Evolutionary conservation across 345 rosid species (phyloP).

Genomic region (Euphorbia tirucalli): DNA sequence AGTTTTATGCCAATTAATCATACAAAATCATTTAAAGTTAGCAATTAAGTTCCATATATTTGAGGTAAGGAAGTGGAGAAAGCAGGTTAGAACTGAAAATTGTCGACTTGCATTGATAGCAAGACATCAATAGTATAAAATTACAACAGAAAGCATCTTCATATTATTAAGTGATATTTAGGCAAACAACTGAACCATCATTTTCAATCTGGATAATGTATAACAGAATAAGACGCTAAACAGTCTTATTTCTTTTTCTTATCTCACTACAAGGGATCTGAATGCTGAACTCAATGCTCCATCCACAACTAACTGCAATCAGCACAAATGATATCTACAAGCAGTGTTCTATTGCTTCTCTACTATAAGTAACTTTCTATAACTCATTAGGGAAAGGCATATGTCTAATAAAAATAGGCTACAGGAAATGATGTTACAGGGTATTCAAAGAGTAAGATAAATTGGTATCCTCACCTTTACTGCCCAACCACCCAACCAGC

Average conservation of each 20-base stretch:
- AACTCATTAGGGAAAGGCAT: conserved; percentile 1
- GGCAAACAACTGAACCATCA: background rate
- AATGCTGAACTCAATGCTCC: background rate
- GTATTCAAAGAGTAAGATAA: conserved; percentile 5
- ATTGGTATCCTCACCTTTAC: conserved; percentile 28
- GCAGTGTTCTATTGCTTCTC: background rate
- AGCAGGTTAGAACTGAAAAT: background rate
- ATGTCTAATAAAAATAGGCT: background rate
- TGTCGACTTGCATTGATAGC: background rate
- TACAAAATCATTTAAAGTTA: background rate
- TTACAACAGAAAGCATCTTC: background rate
- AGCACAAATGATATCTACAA: background rate
- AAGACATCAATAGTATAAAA: background rate
- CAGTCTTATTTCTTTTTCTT: no score
- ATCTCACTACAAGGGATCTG: background rate
- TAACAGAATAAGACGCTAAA: background rate
- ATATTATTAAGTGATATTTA: background rate
- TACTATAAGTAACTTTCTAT: background rate
- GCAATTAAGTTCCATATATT: background rate
- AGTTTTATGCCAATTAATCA: background rate
- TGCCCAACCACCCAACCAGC: conserved; percentile 46
- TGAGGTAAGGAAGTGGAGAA: background rate
- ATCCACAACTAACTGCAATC: background rate
- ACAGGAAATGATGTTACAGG: background rate
- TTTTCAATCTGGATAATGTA: background rate